Conservation (phyloP, 306 rosid genomes). For the Begonia fuchsioides region DNA sequence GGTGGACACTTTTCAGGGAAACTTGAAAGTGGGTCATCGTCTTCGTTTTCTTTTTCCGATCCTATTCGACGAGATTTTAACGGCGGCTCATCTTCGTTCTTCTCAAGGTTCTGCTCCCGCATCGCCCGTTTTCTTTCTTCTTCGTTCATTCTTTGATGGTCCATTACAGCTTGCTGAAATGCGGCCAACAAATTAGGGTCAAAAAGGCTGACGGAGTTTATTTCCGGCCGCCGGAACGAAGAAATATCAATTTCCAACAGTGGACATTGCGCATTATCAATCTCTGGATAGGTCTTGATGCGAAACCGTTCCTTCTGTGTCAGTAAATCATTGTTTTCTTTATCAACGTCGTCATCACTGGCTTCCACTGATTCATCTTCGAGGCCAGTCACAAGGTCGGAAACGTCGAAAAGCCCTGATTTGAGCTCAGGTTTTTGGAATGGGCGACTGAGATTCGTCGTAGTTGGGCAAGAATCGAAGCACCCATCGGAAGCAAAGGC, state of each 20-base stretch:
- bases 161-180: slow-evolving; percentile 43
- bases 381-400: slow-evolving; percentile 39
- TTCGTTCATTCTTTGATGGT: slow-evolving; percentile 26
- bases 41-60: slow-evolving; percentile 8
- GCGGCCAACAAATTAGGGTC: slow-evolving; percentile 65
- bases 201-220: slow-evolving; percentile 63
- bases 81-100: slow-evolving; percentile 5
- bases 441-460: slow-evolving; percentile 11
- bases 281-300: slow-evolving; percentile 3
- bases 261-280: slow-evolving; percentile 9
- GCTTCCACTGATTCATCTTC: slow-evolving; percentile 26
- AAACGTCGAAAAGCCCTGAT: slow-evolving; percentile 28
- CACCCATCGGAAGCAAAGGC: slow-evolving; percentile 41
- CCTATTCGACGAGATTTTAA: slow-evolving; percentile 13
- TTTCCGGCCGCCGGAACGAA: slow-evolving; percentile 55
- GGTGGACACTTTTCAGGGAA: slow-evolving; percentile 66
- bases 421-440: slow-evolving; percentile 17
- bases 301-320: slow-evolving; percentile 3
- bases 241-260: slow-evolving; percentile 27
- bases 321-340: slow-evolving; percentile 47
- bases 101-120: slow-evolving; percentile 2
- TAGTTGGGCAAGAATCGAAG: no score
- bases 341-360: slow-evolving; percentile 23
- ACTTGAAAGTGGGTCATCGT: slow-evolving; percentile 17
- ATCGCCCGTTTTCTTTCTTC: slow-evolving; percentile 23